These are phyloP conservation scores for Cyclotella choctawhatcheeana DNA, from an alignment of 108 stramenopile genomes.

Conservation along the genomic window DNA sequence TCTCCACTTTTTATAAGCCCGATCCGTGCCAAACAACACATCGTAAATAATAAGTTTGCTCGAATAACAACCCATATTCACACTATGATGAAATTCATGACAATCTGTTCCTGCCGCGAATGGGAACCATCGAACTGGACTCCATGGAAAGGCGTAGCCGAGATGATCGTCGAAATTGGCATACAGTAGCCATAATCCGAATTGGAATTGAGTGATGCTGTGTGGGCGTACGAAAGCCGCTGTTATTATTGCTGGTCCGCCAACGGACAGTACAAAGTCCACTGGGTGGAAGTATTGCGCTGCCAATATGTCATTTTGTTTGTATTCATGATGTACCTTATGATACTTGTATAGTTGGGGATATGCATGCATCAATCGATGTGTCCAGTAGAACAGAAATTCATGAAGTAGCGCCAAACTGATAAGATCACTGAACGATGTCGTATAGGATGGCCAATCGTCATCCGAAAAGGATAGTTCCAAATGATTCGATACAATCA, in stretches of 20 bases:
- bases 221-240: constrained; percentile 29
- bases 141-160: constrained; percentile 54
- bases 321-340: constrained; percentile 54
- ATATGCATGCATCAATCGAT: constrained; percentile 35
- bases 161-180: constrained; percentile 56
- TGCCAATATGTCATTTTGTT: constrained; percentile 35
- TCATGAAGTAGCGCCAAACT: constrained; percentile 37
- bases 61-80: constrained; percentile 46
- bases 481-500: neutral
- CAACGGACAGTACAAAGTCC: constrained; percentile 39
- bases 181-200: constrained; percentile 40
- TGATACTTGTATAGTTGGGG: constrained; percentile 46
- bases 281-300: constrained; percentile 45
- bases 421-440: constrained; percentile 12
- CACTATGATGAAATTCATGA: constrained; percentile 54
- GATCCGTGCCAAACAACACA: constrained; percentile 37
- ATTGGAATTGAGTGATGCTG: constrained; percentile 40
- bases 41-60: constrained; percentile 40
- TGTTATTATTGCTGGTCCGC: constrained; percentile 22
- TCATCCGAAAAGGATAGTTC: constrained; percentile 34
- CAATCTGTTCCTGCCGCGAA: constrained; percentile 43
- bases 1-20: constrained; percentile 34
- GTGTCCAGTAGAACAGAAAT: constrained; percentile 49
- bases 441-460: constrained; percentile 36
- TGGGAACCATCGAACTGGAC: constrained; percentile 50